phyloP scores from a whole-genome alignment of 768 basidiomycete genomes.

The Nidularia sp. region DNA sequence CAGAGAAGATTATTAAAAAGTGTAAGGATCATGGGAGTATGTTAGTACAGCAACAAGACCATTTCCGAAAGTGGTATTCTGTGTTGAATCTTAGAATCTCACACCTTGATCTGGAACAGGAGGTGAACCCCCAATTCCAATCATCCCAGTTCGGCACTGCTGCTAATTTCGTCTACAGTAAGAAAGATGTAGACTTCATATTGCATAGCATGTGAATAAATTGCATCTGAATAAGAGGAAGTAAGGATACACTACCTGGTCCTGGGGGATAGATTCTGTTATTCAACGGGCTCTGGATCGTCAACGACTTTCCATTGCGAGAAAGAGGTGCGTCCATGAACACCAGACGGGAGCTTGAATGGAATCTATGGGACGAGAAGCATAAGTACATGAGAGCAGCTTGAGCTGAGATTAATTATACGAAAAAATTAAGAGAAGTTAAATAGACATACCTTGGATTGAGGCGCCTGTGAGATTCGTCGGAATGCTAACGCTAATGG shows the following conservation, averaged over 20 bases:
- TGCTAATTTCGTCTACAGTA: slow-evolving; percentile 28
- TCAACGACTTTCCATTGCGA: slow-evolving; percentile 20
- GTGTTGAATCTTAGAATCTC: slow-evolving; percentile 3
- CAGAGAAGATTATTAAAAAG: no score
- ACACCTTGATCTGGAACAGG: slow-evolving; percentile 30
- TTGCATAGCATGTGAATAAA: not conserved
- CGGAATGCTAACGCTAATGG: slow-evolving; percentile 25
- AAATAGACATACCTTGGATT: slow-evolving; percentile 23
- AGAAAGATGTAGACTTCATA: slow-evolving; percentile 21
- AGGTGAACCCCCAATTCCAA: slow-evolving; percentile 34
- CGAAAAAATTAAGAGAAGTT: no score
- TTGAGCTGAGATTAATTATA: slow-evolving; percentile 3
- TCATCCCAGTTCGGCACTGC: slow-evolving; percentile 30
- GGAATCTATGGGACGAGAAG: slow-evolving; percentile 32
- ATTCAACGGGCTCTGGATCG: slow-evolving; percentile 24
- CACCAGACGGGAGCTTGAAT: slow-evolving; percentile 30
- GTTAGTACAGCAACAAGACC: no score
- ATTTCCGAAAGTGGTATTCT: no score
- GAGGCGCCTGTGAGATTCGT: slow-evolving; percentile 14
- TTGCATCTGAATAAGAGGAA: not conserved
- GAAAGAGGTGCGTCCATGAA: slow-evolving; percentile 26
- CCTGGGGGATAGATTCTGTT: slow-evolving; percentile 31
- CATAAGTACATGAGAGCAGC: slow-evolving; percentile 31
- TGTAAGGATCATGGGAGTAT: no score
- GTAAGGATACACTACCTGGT: slow-evolving; percentile 17